phyloP scores from a whole-genome alignment of 2,329 filamentous ascomycete genomes.

The Fusarium protoensiforme region DNA sequence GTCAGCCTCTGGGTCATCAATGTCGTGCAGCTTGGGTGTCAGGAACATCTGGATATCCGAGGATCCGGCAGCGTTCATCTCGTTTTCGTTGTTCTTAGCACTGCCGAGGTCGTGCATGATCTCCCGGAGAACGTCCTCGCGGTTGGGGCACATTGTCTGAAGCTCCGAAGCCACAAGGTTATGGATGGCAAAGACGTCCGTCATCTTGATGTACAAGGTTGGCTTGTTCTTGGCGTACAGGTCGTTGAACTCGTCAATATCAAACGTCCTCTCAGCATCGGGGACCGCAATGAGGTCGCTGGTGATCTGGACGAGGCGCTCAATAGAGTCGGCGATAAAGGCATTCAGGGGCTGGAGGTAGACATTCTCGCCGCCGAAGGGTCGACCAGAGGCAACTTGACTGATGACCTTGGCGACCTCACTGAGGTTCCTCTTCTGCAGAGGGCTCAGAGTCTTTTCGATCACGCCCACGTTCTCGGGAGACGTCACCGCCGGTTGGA shows the following conservation, averaged over 20 bases:
- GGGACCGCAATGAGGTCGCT: conserved; percentile 83
- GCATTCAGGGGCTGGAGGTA: conserved; percentile 95
- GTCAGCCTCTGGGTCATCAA: conserved; percentile 92
- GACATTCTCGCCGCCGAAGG: conserved; percentile 94
- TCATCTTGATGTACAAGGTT: conserved; percentile 99
- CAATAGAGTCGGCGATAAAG: conserved; percentile 87
- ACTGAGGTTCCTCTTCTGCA: conserved; percentile 91
- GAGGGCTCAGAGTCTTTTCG: conserved; percentile 86
- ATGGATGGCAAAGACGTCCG: conserved; percentile 96
- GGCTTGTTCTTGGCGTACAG: conserved; percentile 96
- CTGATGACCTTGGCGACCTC: conserved; percentile 93
- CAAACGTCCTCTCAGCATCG: conserved; percentile 90
- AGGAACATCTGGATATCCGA: conserved; percentile 92
- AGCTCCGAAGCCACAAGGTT: conserved; percentile 86
- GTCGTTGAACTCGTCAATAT: conserved; percentile 99
- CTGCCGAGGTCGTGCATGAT: conserved; percentile 94
- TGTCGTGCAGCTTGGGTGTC: conserved; percentile 87
- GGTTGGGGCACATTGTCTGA: conserved; percentile 77
- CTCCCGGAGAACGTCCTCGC: conserved; percentile 90
- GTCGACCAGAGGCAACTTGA: conserved; percentile 87
- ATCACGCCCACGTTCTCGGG: conserved; percentile 95
- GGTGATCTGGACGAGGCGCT: conserved; percentile 81
- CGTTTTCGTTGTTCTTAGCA: conserved; percentile 95
- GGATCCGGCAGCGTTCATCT: conserved; percentile 87
- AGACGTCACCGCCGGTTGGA: conserved; percentile 87